Evolutionary conservation across 805 yeast species (phyloP).

Genomic region (Yamadazyma sp.): DNA sequence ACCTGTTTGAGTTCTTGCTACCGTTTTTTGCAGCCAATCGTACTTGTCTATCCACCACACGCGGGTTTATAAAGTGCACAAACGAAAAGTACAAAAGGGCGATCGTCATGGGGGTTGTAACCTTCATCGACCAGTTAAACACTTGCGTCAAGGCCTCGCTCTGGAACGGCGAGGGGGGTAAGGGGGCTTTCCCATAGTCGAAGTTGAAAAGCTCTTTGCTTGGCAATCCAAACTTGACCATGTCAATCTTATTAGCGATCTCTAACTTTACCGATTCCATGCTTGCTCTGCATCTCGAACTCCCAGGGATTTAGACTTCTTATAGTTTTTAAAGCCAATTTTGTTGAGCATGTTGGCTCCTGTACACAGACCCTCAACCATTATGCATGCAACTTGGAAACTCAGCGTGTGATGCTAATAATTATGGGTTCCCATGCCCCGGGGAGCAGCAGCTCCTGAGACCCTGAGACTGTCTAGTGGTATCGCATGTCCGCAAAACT

Average conservation of each 20-base stretch:
- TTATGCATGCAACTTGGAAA: too few species aligned
- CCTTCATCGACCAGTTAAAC: conserved; percentile 46
- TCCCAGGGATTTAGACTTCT: background rate
- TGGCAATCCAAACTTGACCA: conserved; percentile 37
- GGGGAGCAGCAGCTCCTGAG: too few species aligned
- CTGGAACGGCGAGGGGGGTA: conserved; percentile 37
- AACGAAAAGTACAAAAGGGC: conserved; percentile 57
- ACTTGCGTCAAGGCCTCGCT: conserved; percentile 29
- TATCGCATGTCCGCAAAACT: too few species aligned
- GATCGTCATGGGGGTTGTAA: conserved; percentile 54
- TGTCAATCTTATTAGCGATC: conserved; percentile 12
- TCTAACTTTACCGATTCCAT: conserved; percentile 13
- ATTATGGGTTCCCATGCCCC: too few species aligned
- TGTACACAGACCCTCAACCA: conserved; percentile 2
- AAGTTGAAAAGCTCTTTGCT: conserved; percentile 29
- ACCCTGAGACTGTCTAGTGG: too few species aligned
- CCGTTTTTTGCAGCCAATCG: conserved; percentile 21
- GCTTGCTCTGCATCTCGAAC: background rate
- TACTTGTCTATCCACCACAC: conserved; percentile 46
- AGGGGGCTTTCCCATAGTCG: conserved; percentile 29
- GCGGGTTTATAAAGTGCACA: conserved; percentile 55
- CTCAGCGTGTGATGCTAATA: conserved; percentile 3
- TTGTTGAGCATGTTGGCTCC: conserved; percentile 11
- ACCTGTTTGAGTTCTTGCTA: conserved; percentile 28
- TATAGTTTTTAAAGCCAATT: conserved; percentile 6